phyloP scores from a whole-genome alignment of 306 rosid species.

The Adenanthera pavonina region DNA sequence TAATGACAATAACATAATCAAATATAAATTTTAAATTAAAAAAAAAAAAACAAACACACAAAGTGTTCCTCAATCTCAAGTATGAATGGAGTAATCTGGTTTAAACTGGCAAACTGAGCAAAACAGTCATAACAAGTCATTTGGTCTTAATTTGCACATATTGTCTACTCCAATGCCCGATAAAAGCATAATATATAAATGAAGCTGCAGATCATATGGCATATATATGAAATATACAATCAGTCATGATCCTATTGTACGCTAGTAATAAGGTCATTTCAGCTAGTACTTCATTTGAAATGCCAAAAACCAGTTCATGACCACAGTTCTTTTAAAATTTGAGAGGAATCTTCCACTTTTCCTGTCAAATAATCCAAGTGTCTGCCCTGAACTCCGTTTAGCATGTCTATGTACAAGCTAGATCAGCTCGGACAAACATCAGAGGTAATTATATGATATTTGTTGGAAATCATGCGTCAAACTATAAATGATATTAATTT shows the following conservation, averaged over 20 bases:
- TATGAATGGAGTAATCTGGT: slow-evolving; percentile 27
- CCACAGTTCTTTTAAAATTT: background rate
- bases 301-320: background rate
- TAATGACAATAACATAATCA: slow-evolving; percentile 5
- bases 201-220: background rate
- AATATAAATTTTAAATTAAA: background rate
- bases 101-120: slow-evolving; percentile 17
- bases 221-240: background rate
- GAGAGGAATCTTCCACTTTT: slow-evolving; percentile 8
- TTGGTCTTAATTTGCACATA: slow-evolving; percentile 18
- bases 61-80: slow-evolving; percentile 15
- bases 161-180: background rate
- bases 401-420: slow-evolving; percentile 16
- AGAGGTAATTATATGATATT: slow-evolving; percentile 16
- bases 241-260: background rate
- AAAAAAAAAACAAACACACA: background rate
- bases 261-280: background rate
- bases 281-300: background rate
- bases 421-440: slow-evolving; percentile 16
- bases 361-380: background rate
- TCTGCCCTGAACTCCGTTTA: background rate
- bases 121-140: slow-evolving; percentile 11
- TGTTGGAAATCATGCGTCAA: slow-evolving; percentile 19
- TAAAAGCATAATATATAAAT: background rate
- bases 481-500: slow-evolving; percentile 15